Base-by-base conservation (phyloP, 495 filamentous ascomycete species). In the Tuber magnatum region DNA sequence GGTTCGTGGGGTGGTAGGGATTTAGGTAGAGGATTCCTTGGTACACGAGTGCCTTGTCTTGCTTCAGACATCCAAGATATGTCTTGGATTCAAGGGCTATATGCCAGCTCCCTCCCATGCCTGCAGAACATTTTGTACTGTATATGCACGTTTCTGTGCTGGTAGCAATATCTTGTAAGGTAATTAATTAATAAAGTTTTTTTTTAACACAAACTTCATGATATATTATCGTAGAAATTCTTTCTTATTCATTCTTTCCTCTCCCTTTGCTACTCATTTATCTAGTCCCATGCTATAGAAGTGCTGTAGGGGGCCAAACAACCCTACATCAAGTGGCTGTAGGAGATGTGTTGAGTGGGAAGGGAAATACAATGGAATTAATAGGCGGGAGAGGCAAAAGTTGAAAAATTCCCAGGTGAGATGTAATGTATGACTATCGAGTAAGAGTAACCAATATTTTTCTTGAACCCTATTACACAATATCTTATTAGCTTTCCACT, bases 341-440 rank as follows among this genome's bases (percentile, higher is more conserved):
- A 77, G 40, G 40, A 81, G 51, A 56, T 79, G 77, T 16, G 70
- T 81, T 3, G 56, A 79, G 56, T 81, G 39, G 8, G 72, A 43
- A 22, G 68, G 77, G 38, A 77, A 42, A 56, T 70, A 79, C 40
- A 78, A 46, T 9, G 71, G 68, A 3, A 73, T n/a, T 1, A 80
- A 70, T 56, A 68, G 14, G 46, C 76, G 6, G 28, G 44, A 73
- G 0, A 79, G 39, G 28, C 61, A 77, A 73, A 56, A 75, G 2
- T 80, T 73, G 24, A 78, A 71, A 44, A 75, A 65, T 24, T 41
- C 68, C 35, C 61, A 73, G 24, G 69, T 43, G 3, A 78, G 35
- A 76, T 79, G 71, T 22, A 42, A 78, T 3, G 51, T 74, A 79
- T 77, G 77, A 18, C 79, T 43, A 77, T 81, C 77, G 5, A 77